Evolutionary conservation across 169 alveolate species (phyloP).

Genomic region (Eimeria necatrix): DNA sequence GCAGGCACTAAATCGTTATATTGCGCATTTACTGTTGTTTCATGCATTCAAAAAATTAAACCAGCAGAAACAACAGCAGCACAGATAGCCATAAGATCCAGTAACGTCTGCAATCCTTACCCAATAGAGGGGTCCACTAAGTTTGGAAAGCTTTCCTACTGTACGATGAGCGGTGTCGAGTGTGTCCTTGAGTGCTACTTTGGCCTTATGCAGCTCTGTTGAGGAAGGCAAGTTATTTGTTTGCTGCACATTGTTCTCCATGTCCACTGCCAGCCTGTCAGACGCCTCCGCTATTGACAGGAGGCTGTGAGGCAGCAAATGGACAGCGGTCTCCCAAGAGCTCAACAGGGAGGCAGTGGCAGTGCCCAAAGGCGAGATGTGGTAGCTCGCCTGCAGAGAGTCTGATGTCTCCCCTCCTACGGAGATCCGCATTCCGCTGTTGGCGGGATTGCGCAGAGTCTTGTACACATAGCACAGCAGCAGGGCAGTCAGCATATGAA

Average conservation of each 20-base stretch:
- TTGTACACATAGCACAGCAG: neutral
- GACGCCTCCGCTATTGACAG: slow-evolving; percentile 20
- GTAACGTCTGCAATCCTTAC: neutral
- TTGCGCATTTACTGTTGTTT: neutral
- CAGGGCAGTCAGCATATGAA: neutral
- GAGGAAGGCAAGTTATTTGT: neutral
- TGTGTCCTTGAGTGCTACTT: neutral
- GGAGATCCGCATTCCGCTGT: slow-evolving; percentile 7
- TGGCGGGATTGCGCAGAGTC: neutral
- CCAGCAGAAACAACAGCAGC: neutral
- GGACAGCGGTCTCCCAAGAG: slow-evolving; percentile 29
- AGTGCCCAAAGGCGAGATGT: neutral
- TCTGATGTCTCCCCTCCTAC: neutral
- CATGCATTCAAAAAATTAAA: neutral
- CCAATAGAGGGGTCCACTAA: slow-evolving; percentile 55
- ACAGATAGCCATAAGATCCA: neutral
- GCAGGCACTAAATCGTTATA: neutral
- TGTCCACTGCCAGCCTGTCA: slow-evolving; percentile 33
- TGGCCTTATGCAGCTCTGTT: neutral
- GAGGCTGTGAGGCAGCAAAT: slow-evolving; percentile 48
- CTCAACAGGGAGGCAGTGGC: slow-evolving; percentile 51
- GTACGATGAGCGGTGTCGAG: slow-evolving; percentile 22
- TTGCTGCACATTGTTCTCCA: neutral
- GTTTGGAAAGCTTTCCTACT: neutral
- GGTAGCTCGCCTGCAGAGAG: neutral